Base-by-base conservation (phyloP, 805 yeast species). In the Yamadazyma insecticola region DNA sequence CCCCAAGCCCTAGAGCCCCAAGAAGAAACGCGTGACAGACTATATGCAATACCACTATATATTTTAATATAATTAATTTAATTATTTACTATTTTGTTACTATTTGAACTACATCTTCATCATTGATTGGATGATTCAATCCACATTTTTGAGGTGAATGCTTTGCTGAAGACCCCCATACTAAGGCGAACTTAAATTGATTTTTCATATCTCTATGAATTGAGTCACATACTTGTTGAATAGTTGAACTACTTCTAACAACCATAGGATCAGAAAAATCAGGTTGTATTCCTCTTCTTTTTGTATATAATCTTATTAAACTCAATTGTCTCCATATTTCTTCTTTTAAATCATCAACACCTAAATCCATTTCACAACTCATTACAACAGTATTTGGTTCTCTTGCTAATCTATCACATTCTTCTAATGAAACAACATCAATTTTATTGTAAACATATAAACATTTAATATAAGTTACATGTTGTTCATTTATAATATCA, bases 131-230 rank as follows among this genome's bases (percentile, higher is more conserved):
- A 54, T 90, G 98, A 40, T 53, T 74, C 35, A 90, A 65, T 0
- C 98, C 97, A 67, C 97, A 90, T 53, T 90, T 90, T 52, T 90
- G 98, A 4, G 97, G 97, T 21, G 90, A 85, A 53, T 87, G 95
- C 55, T 92, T 92, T 5, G 97, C 83, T 28, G 94, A 81, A 1
- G 89, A 78, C 0, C 98, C 98, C 97, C 97, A 90, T 5, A 90
- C 96, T 49, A 88, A 60, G 1, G 97, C 97, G 54, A 89, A 88
- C 55, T 88, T 86, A 69, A 92, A 90, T 49, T 83, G 86, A 42
- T 82, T 79, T 51, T 88, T 89, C 70, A 90, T 83, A 48, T 89
- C 96, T 45, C 95, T 74, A 55, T 90, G 97, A 40, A 90, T 81
- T 9, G 92, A 73, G 51, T 90, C 89, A 64, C 98, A 90, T 17